Conservation (phyloP, 768 basidiomycete genomes). For the Ramaria sp. region DNA sequence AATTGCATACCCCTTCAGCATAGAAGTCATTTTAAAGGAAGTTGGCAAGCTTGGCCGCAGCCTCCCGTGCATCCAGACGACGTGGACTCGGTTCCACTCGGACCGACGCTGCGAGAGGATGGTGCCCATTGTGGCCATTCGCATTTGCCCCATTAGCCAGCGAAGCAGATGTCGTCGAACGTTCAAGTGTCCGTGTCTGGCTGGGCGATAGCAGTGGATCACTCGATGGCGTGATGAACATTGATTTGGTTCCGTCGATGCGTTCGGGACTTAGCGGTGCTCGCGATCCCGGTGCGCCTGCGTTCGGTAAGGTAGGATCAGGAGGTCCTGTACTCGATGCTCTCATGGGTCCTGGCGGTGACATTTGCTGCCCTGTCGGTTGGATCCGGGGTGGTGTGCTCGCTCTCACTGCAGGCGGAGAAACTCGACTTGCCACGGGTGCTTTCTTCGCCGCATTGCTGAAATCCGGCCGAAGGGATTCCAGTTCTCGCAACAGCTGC, state of each 20-base stretch:
- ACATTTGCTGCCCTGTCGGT: too few relatives aligned
- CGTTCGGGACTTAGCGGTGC: constrained; percentile 47
- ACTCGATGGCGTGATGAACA: constrained; percentile 41
- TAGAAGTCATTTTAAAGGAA: too few relatives aligned
- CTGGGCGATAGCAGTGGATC: constrained; percentile 18
- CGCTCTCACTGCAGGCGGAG: not conserved
- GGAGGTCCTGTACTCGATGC: constrained; percentile 18
- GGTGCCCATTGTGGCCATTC: constrained; percentile 15
- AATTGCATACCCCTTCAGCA: too few relatives aligned
- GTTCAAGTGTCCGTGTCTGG: not conserved
- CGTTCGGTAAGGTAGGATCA: constrained; percentile 34
- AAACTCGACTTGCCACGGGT: constrained; percentile 16
- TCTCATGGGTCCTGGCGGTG: constrained; percentile 8
- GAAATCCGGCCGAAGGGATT: constrained; percentile 72
- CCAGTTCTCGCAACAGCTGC: constrained; percentile 79
- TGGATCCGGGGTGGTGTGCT: not conserved
- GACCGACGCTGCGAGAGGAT: constrained; percentile 12
- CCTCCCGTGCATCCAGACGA: constrained; percentile 73
- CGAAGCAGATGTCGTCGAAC: constrained; percentile 11
- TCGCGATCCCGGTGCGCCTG: constrained; percentile 42
- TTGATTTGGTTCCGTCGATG: constrained; percentile 71
- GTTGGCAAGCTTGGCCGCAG: constrained; percentile 84
- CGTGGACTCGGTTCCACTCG: constrained; percentile 61
- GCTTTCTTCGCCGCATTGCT: constrained; percentile 53
- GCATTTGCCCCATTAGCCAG: constrained; percentile 21